phyloP scores from a whole-genome alignment of 805 yeast genomes.

The Saccharomyces mikatae region DNA sequence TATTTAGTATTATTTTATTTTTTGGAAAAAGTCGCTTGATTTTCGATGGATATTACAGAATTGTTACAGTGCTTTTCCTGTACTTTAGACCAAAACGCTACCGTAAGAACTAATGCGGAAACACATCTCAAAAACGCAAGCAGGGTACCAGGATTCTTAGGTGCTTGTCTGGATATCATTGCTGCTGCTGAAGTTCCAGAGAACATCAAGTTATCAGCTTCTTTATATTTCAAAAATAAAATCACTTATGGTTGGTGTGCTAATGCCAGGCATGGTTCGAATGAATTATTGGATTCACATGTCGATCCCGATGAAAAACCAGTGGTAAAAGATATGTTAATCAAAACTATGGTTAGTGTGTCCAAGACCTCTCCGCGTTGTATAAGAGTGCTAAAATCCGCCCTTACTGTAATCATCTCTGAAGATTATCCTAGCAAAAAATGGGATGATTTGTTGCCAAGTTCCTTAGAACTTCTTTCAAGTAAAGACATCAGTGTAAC shows the following conservation, averaged over 20 bases:
- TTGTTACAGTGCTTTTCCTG: conserved; percentile 72
- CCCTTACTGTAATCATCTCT: conserved; percentile 43
- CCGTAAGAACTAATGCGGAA: conserved; percentile 63
- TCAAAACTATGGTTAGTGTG: conserved; percentile 49
- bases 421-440: conserved; percentile 39
- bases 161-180: conserved; percentile 74
- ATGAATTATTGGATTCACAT: conserved; percentile 19
- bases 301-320: conserved; percentile 71
- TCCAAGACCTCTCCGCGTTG: conserved; percentile 34
- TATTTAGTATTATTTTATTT: not conserved
- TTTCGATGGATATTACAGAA: conserved; percentile 55
- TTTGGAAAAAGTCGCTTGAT: not conserved
- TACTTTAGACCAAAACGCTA: conserved; percentile 62
- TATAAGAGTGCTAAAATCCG: conserved; percentile 42
- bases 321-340: conserved; percentile 56
- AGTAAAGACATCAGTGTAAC: conserved; percentile 37
- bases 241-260: conserved; percentile 56
- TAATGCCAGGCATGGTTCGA: conserved; percentile 15
- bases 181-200: conserved; percentile 42
- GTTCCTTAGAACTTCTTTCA: conserved; percentile 39
- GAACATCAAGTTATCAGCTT: conserved; percentile 60
- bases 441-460: conserved; percentile 50
- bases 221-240: conserved; percentile 75
- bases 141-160: conserved; percentile 60
- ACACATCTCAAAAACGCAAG: conserved; percentile 50